Base-by-base conservation (phyloP, 176 grass and related monocot genomes). In the Zoysia japonica region DNA sequence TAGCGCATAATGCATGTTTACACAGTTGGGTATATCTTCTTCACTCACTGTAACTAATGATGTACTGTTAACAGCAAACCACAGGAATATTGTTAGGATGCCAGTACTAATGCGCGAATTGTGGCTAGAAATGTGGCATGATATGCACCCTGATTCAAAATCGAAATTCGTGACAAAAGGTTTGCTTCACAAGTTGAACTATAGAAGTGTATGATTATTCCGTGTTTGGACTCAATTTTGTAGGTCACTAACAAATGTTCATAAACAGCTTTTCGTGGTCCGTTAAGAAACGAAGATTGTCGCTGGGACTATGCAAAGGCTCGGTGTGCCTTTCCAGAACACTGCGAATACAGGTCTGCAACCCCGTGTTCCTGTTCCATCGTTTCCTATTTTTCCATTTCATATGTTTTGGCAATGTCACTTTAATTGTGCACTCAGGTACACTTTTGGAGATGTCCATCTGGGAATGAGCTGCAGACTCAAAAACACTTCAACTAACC, bases 81-180 rank as follows among this genome's bases (percentile, higher is more conserved):
- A 98, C 82, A 88, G 95, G 75, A 98, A 98, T 84, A 94, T 98
- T 71, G 95, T 98, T 67, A 88, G 95, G 84, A 85, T 45, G 59
- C 85, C 87, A 45, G 92, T 98, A 59, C 70, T 94, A 64, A 98
- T 98, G 95, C 92, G 95, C 43, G 95, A 98, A 59, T 68, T 98
- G 60, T 98, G 95, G 95, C 95, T 98, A 83, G 87, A 98, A 85
- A 94, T 98, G 92, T 98, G 95, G 95, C 92, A 98, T 84, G 95
- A 94, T 50, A 78, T 92, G 74, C 95, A 98, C 84, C 90, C 88
- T 54, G 67, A 94, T 14, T 85, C 90, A 67, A 90, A 89, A 90
- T 90, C 95, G 37, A 98, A 98, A 68, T 98, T 98, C 15, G 92
- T 98, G 65, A 92, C 88, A 1, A 98, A 98, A 92, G 95, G 94